Evolutionary conservation across 2,329 filamentous ascomycete species (phyloP).

Genomic region (Pseudogymnoascus sp.): DNA sequence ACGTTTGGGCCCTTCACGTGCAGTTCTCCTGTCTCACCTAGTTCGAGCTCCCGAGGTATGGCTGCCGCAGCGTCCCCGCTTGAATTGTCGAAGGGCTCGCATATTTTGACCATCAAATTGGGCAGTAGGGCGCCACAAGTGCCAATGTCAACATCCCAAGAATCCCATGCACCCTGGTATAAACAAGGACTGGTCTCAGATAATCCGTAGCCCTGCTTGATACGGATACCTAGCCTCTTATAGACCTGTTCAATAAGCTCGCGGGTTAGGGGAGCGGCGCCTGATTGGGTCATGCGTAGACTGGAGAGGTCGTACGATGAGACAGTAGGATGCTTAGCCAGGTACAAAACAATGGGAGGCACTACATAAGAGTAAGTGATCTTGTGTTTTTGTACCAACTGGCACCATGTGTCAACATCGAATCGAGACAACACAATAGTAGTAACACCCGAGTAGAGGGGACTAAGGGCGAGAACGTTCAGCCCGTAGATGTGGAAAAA

Average conservation of each 20-base stretch:
- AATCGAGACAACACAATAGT: slow-evolving; percentile 69
- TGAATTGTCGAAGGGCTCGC: slow-evolving; percentile 43
- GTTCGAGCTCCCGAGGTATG: slow-evolving; percentile 51
- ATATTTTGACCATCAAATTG: slow-evolving; percentile 73
- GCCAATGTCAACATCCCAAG: slow-evolving; percentile 76
- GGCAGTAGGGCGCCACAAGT: slow-evolving; percentile 69
- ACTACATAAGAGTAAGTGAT: slow-evolving; percentile 74
- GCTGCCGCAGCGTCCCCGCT: slow-evolving; percentile 28
- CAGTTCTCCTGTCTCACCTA: slow-evolving; percentile 61
- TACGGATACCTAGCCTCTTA: slow-evolving; percentile 60
- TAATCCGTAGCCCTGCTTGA: slow-evolving; percentile 87
- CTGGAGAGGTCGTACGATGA: slow-evolving; percentile 71
- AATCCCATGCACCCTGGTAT: slow-evolving; percentile 46
- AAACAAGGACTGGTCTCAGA: slow-evolving; percentile 71
- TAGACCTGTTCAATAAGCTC: slow-evolving; percentile 74
- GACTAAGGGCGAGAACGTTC: slow-evolving; percentile 60
- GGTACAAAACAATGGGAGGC: slow-evolving; percentile 71
- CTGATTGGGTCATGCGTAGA: slow-evolving; percentile 74
- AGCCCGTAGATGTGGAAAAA: slow-evolving; percentile 88
- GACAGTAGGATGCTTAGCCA: slow-evolving; percentile 71
- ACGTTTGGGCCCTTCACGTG: slow-evolving; percentile 73
- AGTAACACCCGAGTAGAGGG: slow-evolving; percentile 57
- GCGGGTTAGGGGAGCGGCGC: slow-evolving; percentile 73
- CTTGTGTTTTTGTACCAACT: slow-evolving; percentile 64
- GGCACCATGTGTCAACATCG: slow-evolving; percentile 70